Conservation (phyloP, 1,284 basidiomycete species). For the Thelephora terrestris region DNA sequence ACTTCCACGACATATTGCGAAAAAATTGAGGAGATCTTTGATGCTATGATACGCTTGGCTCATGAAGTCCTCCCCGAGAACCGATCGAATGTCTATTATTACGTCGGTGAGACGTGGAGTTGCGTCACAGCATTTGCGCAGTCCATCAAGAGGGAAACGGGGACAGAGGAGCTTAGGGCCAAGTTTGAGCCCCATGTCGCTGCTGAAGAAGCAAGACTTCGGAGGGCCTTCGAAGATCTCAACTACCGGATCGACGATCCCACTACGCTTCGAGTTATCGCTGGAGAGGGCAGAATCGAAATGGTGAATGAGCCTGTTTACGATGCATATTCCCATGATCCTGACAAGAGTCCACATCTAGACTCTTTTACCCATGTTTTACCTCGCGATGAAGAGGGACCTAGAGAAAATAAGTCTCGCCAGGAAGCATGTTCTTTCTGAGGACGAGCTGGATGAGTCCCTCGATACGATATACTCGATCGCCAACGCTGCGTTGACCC, state of each 20-base stretch:
- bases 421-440: conserved; percentile 12
- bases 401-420: conserved; percentile 14
- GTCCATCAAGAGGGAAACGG: conserved; percentile 8
- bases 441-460: conserved; percentile 17
- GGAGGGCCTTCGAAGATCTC: conserved; percentile 11
- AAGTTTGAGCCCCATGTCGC: conserved; percentile 13
- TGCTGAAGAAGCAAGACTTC: conserved; percentile 13
- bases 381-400: conserved; percentile 17
- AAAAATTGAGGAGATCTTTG: conserved; percentile 12
- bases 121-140: conserved; percentile 11
- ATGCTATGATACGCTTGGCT: conserved; percentile 15
- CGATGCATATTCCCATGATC: neutral
- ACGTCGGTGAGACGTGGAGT: conserved; percentile 14
- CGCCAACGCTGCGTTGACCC: conserved; percentile 9
- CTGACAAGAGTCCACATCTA: neutral
- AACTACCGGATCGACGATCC: conserved; percentile 17
- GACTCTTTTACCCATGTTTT: conserved; percentile 18
- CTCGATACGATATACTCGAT: conserved; percentile 16
- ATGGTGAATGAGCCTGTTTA: conserved; percentile 10
- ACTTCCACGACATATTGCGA: conserved; percentile 11
- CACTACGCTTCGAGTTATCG: conserved; percentile 16
- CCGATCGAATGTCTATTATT: conserved; percentile 14
- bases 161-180: conserved; percentile 9
- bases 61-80: conserved; percentile 13
- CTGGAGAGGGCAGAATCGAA: conserved; percentile 17